Conservation (phyloP, 768 basidiomycete species). For the Cystobasidium ongulense region DNA sequence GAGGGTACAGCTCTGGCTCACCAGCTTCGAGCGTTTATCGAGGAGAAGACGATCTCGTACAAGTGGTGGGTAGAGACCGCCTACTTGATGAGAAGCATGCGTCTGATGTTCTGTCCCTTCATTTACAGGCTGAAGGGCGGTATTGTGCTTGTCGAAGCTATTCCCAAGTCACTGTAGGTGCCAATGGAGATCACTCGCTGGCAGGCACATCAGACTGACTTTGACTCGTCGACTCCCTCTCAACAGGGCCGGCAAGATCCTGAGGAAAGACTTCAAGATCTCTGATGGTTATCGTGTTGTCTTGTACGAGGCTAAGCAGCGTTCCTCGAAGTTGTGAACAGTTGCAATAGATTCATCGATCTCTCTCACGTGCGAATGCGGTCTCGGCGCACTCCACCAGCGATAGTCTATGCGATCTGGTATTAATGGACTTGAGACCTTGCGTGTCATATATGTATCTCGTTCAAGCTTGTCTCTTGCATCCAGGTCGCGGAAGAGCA, state of each 20-base stretch:
- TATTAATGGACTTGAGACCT: too few species aligned
- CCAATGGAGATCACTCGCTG: too few species aligned
- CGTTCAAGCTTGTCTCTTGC: too few species aligned
- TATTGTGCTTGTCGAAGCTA: slow-evolving; percentile 36
- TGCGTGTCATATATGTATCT: too few species aligned
- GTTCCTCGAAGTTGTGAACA: not conserved
- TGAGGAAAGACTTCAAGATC: not conserved
- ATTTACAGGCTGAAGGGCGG: slow-evolving; percentile 39
- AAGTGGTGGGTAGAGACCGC: slow-evolving; percentile 35
- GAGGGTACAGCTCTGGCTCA: slow-evolving; percentile 33
- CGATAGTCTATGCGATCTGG: too few species aligned
- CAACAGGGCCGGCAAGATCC: not conserved
- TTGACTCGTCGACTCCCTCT: not conserved
- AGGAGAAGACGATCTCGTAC: slow-evolving; percentile 38
- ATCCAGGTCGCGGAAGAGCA: not conserved
- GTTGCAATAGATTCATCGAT: not conserved
- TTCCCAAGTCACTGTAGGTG: slow-evolving; percentile 36
- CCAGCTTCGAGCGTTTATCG: slow-evolving; percentile 34
- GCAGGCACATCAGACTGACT: not conserved
- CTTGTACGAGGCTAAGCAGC: not conserved
- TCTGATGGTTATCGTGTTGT: not conserved
- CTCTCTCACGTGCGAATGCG: too few species aligned
- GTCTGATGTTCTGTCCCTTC: not conserved
- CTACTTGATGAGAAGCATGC: not conserved
- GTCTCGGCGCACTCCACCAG: too few species aligned